Base-by-base conservation (phyloP, 2,329 filamentous ascomycete species). In the Penicillium italicum region DNA sequence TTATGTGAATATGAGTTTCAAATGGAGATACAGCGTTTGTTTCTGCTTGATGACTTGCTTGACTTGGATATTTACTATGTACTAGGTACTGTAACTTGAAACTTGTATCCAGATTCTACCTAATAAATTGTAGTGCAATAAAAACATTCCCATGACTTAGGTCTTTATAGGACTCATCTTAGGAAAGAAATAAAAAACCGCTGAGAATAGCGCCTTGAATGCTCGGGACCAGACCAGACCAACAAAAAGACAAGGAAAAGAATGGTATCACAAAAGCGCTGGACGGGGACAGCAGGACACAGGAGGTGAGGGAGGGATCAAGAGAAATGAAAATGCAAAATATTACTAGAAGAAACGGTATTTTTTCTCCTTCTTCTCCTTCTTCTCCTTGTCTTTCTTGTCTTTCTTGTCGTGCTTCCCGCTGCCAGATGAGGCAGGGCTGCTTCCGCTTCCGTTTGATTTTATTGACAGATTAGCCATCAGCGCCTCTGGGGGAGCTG, bases 351-450 rank as follows among this genome's bases (percentile, higher is more conserved):
- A 83, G 66, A 82, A 82, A 63, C 81, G 80, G 66, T 82, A 79
- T 58, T 85, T 85, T 64, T 81, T 79, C 36, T 74, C 66, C 59
- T 85, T 85, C 65, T 76, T 75, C 64, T 82, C 77, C 61, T 76
- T 75, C 50, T 76, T 73, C 34, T 66, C 62, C 64, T 78, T 63
- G 71, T 85, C 85, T 57, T 55, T 67, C 64, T 78, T 63, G 71
- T 85, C 85, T 57, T 55, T 67, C 62, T 62, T 75, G 69, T 62
- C 73, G 9, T 61, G 65, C 61, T 68, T 69, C 38, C 62, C 62
- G 53, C 60, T 50, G 12, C 55, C 50, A 16, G 58, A 50, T 28
- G 60, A 43, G 14, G 63, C 62, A 45, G 66, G 58, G 49, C 67
- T 59, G 37, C 63, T 60, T 47, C 67, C 57, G 28, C 62, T 60